Evolutionary conservation across 345 rosid genomes (phyloP).

Genomic region (Moricandia arvensis): DNA sequence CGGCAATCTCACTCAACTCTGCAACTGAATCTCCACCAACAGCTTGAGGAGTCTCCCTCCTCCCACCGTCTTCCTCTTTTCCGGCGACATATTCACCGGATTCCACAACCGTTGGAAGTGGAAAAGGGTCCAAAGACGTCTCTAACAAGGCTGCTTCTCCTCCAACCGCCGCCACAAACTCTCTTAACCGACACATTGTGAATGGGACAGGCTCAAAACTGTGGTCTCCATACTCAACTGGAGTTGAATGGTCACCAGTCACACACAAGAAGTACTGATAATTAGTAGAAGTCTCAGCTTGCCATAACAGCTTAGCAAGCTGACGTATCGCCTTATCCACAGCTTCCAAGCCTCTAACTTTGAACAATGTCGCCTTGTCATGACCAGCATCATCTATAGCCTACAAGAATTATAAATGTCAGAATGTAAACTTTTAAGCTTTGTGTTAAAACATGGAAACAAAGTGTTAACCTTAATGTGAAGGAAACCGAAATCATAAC

Average conservation of each 20-base stretch:
- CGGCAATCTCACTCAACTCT: constrained; percentile 72
- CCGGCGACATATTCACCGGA: constrained; percentile 38
- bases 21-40: constrained; percentile 72
- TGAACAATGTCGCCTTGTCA: constrained; percentile 82
- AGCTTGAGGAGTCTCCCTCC: constrained; percentile 20
- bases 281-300: constrained; percentile 57
- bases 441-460: neutral
- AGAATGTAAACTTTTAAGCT: neutral
- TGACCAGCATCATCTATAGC: constrained; percentile 98
- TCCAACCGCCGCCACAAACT: constrained; percentile 68
- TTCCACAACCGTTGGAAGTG: constrained; percentile 58
- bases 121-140: constrained; percentile 77
- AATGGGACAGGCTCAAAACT: constrained; percentile 97
- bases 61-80: constrained; percentile 1
- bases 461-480: constrained; percentile 70
- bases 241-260: constrained; percentile 96
- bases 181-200: constrained; percentile 65
- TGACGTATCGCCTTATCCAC: constrained; percentile 82
- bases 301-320: constrained; percentile 83
- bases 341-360: constrained; percentile 78
- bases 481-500: constrained; percentile 94
- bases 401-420: constrained; percentile 39
- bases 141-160: constrained; percentile 57
- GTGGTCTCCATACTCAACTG: constrained; percentile 96
- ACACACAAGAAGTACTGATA: constrained; percentile 72